phyloP scores from a whole-genome alignment of 495 filamentous ascomycete species.

The Talaromyces nanjingensis region DNA sequence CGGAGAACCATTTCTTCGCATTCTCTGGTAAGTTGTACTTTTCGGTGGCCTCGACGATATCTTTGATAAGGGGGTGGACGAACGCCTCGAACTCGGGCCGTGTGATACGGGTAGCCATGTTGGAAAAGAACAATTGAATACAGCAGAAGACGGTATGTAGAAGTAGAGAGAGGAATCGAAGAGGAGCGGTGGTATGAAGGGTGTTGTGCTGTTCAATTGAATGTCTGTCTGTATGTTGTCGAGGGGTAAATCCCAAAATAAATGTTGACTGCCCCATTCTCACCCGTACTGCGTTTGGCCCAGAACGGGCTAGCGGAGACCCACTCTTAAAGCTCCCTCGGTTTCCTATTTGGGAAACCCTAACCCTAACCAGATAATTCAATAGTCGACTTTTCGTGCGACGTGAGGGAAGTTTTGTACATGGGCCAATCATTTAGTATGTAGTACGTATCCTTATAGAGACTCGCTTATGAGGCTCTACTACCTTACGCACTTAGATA shows the following conservation, averaged over 20 bases:
- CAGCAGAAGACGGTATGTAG: background rate
- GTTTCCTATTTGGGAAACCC: background rate
- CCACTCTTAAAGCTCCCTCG: background rate
- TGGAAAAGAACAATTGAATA: conserved; percentile 13
- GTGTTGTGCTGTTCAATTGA: background rate
- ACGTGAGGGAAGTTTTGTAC: too few relatives aligned
- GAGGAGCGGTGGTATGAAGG: background rate
- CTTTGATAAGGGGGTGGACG: conserved; percentile 73
- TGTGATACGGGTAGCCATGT: conserved; percentile 60
- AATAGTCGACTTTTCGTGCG: too few relatives aligned
- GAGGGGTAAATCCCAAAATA: background rate
- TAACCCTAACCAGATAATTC: background rate
- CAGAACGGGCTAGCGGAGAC: background rate
- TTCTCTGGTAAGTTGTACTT: conserved; percentile 75
- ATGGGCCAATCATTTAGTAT: too few relatives aligned
- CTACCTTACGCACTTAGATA: too few relatives aligned
- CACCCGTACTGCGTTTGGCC: conserved; percentile 1
- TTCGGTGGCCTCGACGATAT: conserved; percentile 66
- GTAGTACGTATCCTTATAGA: too few relatives aligned
- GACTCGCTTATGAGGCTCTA: too few relatives aligned
- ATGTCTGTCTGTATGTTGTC: background rate
- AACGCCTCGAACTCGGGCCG: conserved; percentile 81
- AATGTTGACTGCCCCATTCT: background rate
- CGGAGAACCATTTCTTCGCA: conserved; percentile 79
- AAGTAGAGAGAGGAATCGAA: background rate